Conservation (phyloP, 140 eudicot species). For the Cichorium intybus region DNA sequence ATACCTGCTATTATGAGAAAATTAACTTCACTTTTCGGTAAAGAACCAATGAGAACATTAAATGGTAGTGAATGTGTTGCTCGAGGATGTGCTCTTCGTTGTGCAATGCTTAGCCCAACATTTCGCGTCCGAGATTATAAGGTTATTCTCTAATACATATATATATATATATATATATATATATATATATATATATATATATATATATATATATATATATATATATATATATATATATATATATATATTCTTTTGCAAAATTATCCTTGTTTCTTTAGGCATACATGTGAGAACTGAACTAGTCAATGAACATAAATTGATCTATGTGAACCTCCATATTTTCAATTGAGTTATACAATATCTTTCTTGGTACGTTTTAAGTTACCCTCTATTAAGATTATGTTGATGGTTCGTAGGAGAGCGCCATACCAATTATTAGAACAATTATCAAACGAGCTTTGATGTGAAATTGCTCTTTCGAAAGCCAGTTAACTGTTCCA, state of each 20-base stretch:
- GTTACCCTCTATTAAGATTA: not conserved
- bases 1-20: no score
- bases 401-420: not conserved
- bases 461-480: not conserved
- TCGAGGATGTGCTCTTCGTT: slow-evolving; percentile 80
- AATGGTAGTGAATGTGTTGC: slow-evolving; percentile 88
- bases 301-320: no score
- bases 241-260: not conserved
- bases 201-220: no score
- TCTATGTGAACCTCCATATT: not conserved
- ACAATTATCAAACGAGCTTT: not conserved
- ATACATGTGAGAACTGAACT: no score
- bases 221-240: no score
- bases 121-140: slow-evolving; percentile 66
- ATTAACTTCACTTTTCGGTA: no score
- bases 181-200: no score
- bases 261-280: no score
- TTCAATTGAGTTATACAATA: not conserved
- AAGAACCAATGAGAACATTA: no score
- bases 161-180: no score
- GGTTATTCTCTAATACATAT: no score
- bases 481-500: not conserved
- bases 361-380: not conserved
- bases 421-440: not conserved
- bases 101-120: slow-evolving; percentile 79